Percentiles rank a stretch among this genome's conserved stretches.
phyloP scores from a whole-genome alignment of 1,139 yeast species.

The Yamadazyma aaseri region DNA sequence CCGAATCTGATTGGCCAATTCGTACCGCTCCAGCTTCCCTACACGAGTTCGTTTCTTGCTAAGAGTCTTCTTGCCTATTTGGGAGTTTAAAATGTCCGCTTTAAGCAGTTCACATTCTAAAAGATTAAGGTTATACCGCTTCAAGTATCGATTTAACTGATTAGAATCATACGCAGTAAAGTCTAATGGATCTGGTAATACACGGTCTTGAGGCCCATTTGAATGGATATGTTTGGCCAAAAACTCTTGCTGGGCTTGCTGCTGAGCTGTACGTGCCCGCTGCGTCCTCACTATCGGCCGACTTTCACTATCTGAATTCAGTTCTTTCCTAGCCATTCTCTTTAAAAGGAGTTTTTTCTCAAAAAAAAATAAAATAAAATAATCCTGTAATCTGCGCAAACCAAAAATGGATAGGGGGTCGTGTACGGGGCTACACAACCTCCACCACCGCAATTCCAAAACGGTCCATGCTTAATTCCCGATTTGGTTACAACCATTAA shows the following conservation, averaged over 20 bases:
- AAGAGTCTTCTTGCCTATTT: constrained; percentile 63
- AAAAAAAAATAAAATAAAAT: no score
- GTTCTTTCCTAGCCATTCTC: constrained; percentile 32
- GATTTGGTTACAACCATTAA: no score
- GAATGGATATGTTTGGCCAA: constrained; percentile 60
- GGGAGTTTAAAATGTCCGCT: constrained; percentile 60
- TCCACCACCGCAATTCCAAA: no score
- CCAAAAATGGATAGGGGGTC: no score
- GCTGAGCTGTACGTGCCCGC: constrained; percentile 50
- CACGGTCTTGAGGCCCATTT: constrained; percentile 59
- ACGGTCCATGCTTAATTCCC: no score
- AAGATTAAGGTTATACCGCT: constrained; percentile 45
- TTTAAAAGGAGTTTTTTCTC: no score
- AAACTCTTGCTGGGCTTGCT: constrained; percentile 61
- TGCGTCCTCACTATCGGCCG: constrained; percentile 41
- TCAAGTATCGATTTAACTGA: constrained; percentile 57
- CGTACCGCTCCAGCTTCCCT: constrained; percentile 41
- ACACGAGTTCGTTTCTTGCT: constrained; percentile 29
- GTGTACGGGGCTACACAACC: no score
- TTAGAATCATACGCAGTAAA: constrained; percentile 55
- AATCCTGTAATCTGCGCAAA: no score
- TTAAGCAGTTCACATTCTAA: constrained; percentile 55
- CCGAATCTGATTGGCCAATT: constrained; percentile 55
- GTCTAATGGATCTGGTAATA: constrained; percentile 54
- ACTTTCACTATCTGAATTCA: constrained; percentile 46